phyloP scores from a whole-genome alignment of 208 protist species.

The Acanthamoeba triangularis region DNA sequence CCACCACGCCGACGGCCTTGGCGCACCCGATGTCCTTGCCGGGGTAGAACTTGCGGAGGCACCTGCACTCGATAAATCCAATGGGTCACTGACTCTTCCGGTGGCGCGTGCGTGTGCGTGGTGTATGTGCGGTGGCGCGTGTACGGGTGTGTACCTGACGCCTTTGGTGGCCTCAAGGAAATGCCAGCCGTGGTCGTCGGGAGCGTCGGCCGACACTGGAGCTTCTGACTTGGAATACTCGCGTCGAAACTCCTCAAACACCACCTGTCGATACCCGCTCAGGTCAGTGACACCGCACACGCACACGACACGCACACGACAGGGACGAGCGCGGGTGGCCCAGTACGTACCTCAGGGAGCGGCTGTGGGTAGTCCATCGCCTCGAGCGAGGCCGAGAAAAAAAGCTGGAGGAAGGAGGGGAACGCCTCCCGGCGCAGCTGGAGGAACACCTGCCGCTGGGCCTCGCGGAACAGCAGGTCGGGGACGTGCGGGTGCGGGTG shows the following conservation, averaged over 20 bases:
- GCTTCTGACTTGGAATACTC: neutral
- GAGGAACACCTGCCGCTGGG: neutral
- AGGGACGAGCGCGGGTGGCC: neutral
- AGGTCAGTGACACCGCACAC: too few relatives aligned
- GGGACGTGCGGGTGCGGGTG: neutral
- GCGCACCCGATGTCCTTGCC: slow-evolving; percentile 32
- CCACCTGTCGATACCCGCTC: neutral
- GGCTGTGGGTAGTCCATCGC: neutral
- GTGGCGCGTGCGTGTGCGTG: neutral
- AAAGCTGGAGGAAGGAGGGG: neutral
- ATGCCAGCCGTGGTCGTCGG: slow-evolving; percentile 8
- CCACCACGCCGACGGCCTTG: slow-evolving; percentile 6
- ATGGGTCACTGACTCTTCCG: too few relatives aligned
- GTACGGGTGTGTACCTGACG: neutral
- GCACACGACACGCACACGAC: neutral
- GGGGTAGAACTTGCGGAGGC: slow-evolving; percentile 45
- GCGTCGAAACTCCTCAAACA: slow-evolving; percentile 4
- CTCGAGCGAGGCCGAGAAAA: neutral
- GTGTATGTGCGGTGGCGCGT: neutral
- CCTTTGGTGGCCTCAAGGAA: slow-evolving; percentile 40
- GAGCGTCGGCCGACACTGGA: neutral
- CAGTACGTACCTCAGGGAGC: neutral
- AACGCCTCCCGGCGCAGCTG: neutral
- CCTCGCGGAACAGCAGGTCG: neutral
- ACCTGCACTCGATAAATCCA: neutral